Percentiles rank a stretch among this genome's conserved stretches.
These are phyloP conservation scores for Aspergillus ruber DNA, from an alignment of 2,329 filamentous ascomycete species.

Conservation along the genomic window DNA sequence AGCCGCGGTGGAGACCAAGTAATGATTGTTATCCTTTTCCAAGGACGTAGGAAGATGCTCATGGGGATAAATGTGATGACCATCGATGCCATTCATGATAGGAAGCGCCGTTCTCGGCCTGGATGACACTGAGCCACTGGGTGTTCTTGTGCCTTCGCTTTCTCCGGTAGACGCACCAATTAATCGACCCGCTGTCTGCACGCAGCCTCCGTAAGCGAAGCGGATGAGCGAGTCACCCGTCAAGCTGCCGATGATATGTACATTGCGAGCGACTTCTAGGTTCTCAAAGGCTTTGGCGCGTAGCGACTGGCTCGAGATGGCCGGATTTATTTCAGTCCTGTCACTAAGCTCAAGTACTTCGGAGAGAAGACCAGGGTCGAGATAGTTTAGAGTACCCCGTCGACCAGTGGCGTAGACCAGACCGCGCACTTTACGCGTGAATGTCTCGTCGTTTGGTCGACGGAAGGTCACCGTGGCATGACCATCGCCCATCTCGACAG, in stretches of 20 bases:
- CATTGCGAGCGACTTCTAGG: constrained; percentile 46
- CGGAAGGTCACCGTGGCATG: constrained; percentile 39
- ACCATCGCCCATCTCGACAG: constrained; percentile 26
- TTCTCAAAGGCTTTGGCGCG: constrained; percentile 47
- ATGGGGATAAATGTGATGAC: constrained; percentile 21
- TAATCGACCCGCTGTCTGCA: constrained; percentile 50
- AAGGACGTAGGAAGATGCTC: background rate
- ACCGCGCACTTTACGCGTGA: constrained; percentile 43
- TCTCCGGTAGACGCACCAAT: constrained; percentile 22
- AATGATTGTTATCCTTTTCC: background rate
- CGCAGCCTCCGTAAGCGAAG: constrained; percentile 54
- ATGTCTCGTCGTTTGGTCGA: constrained; percentile 34
- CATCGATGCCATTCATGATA: constrained; percentile 36
- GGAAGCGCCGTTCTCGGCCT: constrained; percentile 13
- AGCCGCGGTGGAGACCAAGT: background rate
- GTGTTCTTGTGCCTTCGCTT: constrained; percentile 4
- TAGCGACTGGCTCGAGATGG: constrained; percentile 49
- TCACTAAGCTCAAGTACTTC: constrained; percentile 39
- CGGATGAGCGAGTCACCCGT: constrained; percentile 56
- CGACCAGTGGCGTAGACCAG: constrained; percentile 53
- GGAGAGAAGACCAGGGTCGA: constrained; percentile 40
- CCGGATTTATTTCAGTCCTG: constrained; percentile 13
- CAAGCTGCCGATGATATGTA: constrained; percentile 54
- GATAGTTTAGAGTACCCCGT: constrained; percentile 49
- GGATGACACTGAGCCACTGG: constrained; percentile 9